A percentile compares a stretch with the other conserved stretches of the same genome.
Evolutionary conservation across 345 rosid genomes (phyloP).

Genomic region (Zanthoxylum bungeanum): DNA sequence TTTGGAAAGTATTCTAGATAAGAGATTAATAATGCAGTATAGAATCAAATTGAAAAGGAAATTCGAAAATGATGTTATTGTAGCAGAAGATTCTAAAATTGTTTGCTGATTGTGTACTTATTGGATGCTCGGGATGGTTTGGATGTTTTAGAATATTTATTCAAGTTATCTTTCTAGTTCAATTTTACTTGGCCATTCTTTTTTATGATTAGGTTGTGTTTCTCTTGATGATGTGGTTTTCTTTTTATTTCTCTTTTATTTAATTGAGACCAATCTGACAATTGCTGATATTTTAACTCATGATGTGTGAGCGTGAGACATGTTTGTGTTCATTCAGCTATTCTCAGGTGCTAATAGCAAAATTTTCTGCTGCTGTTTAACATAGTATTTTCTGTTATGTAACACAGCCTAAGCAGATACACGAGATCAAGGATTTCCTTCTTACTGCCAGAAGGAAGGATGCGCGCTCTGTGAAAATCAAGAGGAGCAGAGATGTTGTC

Average conservation of each 20-base stretch:
- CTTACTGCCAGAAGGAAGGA: constrained; percentile 95
- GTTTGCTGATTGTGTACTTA: background rate
- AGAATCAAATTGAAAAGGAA: background rate
- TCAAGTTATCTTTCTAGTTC: background rate
- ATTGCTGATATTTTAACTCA: background rate
- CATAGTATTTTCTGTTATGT: constrained; percentile 1
- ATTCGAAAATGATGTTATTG: too few species aligned
- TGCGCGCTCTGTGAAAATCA: constrained; percentile 85
- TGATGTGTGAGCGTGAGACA: background rate
- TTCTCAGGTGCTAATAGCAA: too few species aligned
- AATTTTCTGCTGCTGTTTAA: background rate
- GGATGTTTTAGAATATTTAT: background rate
- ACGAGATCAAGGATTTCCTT: constrained; percentile 95
- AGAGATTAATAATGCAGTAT: background rate
- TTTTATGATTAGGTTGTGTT: background rate
- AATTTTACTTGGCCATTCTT: background rate
- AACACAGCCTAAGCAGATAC: constrained; percentile 85
- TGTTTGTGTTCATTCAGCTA: background rate
- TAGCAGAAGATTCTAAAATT: too few species aligned
- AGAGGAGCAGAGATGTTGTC: constrained; percentile 73
- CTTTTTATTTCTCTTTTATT: background rate
- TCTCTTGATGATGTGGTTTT: too few species aligned
- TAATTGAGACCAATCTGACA: background rate
- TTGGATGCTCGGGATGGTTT: too few species aligned
- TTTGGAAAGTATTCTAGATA: too few species aligned